Evolutionary conservation across 257 asterid species (phyloP).

Genomic region (Solanum ahanhuiri): DNA sequence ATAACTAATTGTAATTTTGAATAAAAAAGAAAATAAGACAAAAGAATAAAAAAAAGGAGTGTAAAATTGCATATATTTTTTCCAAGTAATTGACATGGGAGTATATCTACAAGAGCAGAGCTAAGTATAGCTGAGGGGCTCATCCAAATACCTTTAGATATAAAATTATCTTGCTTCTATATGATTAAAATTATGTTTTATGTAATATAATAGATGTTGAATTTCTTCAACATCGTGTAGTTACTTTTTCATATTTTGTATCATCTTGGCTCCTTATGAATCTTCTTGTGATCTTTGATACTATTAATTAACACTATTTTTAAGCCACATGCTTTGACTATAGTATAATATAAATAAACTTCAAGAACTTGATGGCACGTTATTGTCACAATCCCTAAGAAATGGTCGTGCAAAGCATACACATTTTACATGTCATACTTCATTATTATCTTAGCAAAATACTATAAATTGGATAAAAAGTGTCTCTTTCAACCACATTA

Average conservation of each 20-base stretch:
- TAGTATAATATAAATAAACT: too few relatives aligned
- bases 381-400: not conserved
- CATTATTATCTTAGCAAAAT: not conserved
- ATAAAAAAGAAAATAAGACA: too few relatives aligned
- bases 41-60: too few relatives aligned
- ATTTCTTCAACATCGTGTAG: fast-evolving
- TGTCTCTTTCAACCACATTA: not conserved
- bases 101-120: too few relatives aligned
- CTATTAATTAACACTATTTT: not conserved
- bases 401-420: not conserved
- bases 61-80: too few relatives aligned
- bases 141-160: not conserved
- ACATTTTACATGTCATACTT: not conserved
- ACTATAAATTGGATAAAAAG: not conserved
- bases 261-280: not conserved
- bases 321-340: not conserved
- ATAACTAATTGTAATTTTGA: too few relatives aligned
- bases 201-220: too few relatives aligned
- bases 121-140: not conserved
- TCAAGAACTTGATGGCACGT: not conserved
- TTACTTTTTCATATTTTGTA: too few relatives aligned
- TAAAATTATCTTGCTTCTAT: fast-evolving
- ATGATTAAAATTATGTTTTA: fast-evolving
- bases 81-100: too few relatives aligned
- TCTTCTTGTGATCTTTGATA: not conserved